phyloP scores from a whole-genome alignment of 1,284 basidiomycete genomes.

The Pterulicium gracile region DNA sequence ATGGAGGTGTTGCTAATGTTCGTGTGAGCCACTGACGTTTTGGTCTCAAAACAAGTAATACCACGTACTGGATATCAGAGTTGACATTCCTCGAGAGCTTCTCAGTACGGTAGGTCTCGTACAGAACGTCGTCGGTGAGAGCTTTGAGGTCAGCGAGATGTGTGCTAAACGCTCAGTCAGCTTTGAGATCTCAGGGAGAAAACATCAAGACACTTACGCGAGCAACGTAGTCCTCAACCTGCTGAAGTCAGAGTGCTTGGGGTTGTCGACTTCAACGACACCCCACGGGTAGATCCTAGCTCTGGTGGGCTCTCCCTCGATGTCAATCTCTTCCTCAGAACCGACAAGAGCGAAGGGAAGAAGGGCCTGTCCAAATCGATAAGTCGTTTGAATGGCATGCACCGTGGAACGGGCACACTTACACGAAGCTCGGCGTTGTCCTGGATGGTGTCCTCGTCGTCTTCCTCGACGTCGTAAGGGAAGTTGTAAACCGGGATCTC shows the following conservation, averaged over 20 bases:
- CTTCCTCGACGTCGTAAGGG: constrained; percentile 98
- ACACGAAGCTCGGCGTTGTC: constrained; percentile 94
- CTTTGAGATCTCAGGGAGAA: not conserved
- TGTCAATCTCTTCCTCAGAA: constrained; percentile 92
- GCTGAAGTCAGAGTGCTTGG: constrained; percentile 96
- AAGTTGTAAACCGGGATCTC: constrained; percentile 99
- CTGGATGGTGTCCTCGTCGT: constrained; percentile 97
- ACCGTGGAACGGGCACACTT: constrained; percentile 14
- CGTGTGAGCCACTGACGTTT: too few species aligned
- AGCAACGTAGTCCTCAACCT: constrained; percentile 85
- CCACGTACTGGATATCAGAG: constrained; percentile 64
- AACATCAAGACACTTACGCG: constrained; percentile 38
- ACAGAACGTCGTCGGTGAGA: constrained; percentile 90
- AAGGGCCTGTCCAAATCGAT: constrained; percentile 42
- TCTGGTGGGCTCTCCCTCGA: constrained; percentile 85
- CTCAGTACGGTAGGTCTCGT: constrained; percentile 97
- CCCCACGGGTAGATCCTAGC: constrained; percentile 98
- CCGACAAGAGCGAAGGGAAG: constrained; percentile 97
- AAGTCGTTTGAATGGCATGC: not conserved
- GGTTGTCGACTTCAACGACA: constrained; percentile 97
- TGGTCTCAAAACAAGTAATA: constrained; percentile 1
- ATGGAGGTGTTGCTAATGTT: constrained; percentile 71
- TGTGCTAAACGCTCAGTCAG: constrained; percentile 49
- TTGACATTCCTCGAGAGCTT: constrained; percentile 92
- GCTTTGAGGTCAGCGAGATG: constrained; percentile 93